These are phyloP conservation scores for Nannochloropsis oceanica DNA, from an alignment of 108 stramenopile species.

Conservation along the genomic window DNA sequence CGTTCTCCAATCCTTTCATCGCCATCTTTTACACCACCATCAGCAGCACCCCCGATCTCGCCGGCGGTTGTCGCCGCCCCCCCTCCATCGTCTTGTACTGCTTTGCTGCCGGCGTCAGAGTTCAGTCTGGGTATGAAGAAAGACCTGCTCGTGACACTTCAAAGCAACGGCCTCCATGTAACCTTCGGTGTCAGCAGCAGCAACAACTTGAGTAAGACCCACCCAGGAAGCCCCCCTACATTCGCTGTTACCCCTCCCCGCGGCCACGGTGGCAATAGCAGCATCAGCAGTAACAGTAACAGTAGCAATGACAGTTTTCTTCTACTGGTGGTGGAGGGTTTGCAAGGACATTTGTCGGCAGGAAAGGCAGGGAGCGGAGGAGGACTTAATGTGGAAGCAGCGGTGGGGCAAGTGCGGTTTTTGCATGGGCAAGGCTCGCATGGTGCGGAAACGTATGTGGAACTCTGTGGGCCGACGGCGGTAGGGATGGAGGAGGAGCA, in stretches of 20 bases:
- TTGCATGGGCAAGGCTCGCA: neutral
- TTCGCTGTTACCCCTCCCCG: no score
- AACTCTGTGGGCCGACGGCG: neutral
- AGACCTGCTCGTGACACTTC: neutral
- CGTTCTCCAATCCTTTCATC: neutral
- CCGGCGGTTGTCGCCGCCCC: neutral
- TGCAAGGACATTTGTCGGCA: neutral
- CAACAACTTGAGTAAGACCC: neutral
- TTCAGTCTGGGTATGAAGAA: neutral
- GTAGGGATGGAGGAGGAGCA: neutral
- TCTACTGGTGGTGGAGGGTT: neutral
- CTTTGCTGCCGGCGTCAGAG: neutral
- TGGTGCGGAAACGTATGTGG: neutral
- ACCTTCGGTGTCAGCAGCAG: neutral
- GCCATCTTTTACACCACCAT: neutral
- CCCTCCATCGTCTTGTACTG: neutral
- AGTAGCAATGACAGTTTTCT: neutral
- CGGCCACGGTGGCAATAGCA: no score
- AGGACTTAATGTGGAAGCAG: neutral
- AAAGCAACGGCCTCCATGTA: neutral
- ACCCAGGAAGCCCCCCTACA: no score
- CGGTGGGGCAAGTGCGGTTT: neutral
- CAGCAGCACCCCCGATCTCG: no score
- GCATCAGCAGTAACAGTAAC: neutral
- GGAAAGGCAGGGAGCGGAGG: neutral